Conservation (phyloP, 1,284 basidiomycete genomes). For the Gymnopus androsaceus region DNA sequence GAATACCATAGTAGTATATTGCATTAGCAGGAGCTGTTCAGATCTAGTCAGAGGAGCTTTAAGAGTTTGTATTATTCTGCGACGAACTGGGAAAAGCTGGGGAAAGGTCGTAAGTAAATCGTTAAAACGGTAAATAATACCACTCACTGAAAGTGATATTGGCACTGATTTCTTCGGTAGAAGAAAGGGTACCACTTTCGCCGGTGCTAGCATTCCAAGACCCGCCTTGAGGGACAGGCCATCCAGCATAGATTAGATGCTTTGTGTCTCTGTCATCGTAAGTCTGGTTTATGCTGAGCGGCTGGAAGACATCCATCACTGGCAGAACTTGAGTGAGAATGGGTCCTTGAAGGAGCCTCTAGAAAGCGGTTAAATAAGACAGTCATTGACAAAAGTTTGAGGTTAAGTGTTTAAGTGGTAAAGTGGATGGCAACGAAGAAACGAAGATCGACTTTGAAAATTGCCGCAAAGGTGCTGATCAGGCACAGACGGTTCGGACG, state of each 20-base stretch:
- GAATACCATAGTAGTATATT: conserved; percentile 34
- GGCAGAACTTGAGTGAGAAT: background rate
- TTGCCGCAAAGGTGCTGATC: too few relatives aligned
- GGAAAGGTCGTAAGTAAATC: background rate
- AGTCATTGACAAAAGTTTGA: too few relatives aligned
- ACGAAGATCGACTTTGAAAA: background rate
- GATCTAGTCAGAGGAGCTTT: background rate
- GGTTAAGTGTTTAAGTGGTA: too few relatives aligned
- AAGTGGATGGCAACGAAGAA: background rate
- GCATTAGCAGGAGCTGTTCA: conserved; percentile 24
- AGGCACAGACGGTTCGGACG: too few relatives aligned
- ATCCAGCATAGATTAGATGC: conserved; percentile 25
- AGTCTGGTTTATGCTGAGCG: conserved; percentile 7
- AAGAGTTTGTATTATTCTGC: background rate
- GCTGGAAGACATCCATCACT: background rate
- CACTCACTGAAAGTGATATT: conserved; percentile 32
- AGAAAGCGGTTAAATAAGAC: too few relatives aligned
- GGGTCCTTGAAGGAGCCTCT: background rate
- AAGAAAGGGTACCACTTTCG: conserved; percentile 29
- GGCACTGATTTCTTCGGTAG: conserved; percentile 25
- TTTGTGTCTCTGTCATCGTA: conserved; percentile 28
- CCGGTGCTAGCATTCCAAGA: conserved; percentile 31
- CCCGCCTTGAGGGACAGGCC: conserved; percentile 24
- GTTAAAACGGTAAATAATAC: background rate
- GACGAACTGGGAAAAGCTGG: background rate